Evolutionary conservation across 164 flowering plant genomes (phyloP).

Genomic region (Magnolia changhungtana): DNA sequence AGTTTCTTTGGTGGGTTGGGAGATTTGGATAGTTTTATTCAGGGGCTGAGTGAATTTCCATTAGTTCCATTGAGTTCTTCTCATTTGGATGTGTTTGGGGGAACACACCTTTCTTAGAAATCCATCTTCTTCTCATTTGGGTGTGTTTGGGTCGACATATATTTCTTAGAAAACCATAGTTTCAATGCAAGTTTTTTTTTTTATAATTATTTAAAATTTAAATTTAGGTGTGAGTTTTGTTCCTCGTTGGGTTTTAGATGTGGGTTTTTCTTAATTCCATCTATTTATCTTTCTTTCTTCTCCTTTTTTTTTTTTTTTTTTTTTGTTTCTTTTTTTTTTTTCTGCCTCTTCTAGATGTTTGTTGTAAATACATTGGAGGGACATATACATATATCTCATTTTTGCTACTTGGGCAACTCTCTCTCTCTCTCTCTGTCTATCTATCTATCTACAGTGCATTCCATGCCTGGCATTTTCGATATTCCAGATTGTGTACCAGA

Average conservation of each 20-base stretch:
- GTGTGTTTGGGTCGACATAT: slow-evolving; percentile 30
- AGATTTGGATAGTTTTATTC: slow-evolving; percentile 66
- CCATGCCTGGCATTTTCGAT: no score
- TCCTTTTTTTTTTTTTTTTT: background rate
- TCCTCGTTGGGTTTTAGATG: background rate
- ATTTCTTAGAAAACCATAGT: background rate
- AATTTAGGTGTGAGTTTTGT: background rate
- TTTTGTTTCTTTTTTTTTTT: background rate
- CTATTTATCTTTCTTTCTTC: background rate
- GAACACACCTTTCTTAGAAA: slow-evolving; percentile 5
- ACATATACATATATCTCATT: background rate
- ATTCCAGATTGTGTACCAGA: no score
- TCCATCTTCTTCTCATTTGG: slow-evolving; percentile 25
- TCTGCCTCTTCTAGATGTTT: background rate
- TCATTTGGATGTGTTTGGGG: slow-evolving; percentile 41
- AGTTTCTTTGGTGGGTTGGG: slow-evolving; percentile 51
- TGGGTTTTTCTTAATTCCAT: background rate
- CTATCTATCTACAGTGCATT: background rate
- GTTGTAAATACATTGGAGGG: slow-evolving; percentile 4
- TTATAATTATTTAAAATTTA: no score
- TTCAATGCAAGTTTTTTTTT: background rate
- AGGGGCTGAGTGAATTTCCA: slow-evolving; percentile 44
- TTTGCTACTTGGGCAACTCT: background rate
- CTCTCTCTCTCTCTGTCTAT: background rate
- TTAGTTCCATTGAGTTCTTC: slow-evolving; percentile 38